Percentiles rank a stretch among this genome's conserved stretches.
phyloP scores from a whole-genome alignment of 106 monocot genomes.

The Dendrobium chrysotoxum region DNA sequence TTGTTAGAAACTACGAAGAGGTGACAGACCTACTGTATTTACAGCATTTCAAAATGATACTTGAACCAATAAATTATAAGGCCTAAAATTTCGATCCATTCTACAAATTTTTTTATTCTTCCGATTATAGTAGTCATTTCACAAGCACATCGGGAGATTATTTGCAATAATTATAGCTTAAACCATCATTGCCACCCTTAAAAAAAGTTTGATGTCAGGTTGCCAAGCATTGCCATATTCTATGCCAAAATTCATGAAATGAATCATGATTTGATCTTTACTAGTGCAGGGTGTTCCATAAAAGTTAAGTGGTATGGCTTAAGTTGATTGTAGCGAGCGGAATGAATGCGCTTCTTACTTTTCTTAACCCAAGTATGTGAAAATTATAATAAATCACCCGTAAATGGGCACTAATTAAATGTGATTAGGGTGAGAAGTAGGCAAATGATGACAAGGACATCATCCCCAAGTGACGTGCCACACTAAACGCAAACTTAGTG shows the following conservation, averaged over 20 bases:
- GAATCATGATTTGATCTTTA: not conserved
- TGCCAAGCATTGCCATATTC: not conserved
- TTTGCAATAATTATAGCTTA: not conserved
- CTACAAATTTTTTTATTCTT: not conserved
- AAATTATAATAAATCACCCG: no score
- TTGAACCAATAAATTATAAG: not conserved
- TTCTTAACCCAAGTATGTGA: no score
- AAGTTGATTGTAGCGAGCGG: no score
- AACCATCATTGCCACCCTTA: no score
- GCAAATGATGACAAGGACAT: no score
- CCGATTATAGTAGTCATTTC: not conserved
- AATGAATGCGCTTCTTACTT: no score
- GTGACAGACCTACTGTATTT: not conserved
- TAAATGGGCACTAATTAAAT: no score
- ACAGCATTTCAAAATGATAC: not conserved
- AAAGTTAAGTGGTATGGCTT: no score
- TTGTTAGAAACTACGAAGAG: not conserved
- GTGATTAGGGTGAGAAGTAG: no score
- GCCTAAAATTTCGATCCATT: not conserved
- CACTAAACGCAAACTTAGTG: no score
- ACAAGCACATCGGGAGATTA: not conserved
- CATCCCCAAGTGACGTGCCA: no score
- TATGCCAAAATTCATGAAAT: not conserved
- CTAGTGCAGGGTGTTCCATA: not conserved
- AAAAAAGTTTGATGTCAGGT: not conserved